phyloP scores from a whole-genome alignment of 306 rosid genomes.

The Malus domestica region ASM211411v1 NC_041791.1:9576001-9576500 shows the following conservation, averaged over 20 bases:
- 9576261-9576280: slow-evolving; percentile 96
- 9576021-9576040: neutral
- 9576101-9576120: slow-evolving; percentile 15
- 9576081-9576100: slow-evolving; percentile 1
- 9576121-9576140: neutral
- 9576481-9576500: slow-evolving; percentile 96
- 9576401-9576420: neutral
- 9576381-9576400: slow-evolving; percentile 1
- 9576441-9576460: slow-evolving; percentile 88
- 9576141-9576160: neutral
- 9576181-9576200: slow-evolving; percentile 80
- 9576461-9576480: slow-evolving; percentile 70
- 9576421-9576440: slow-evolving; percentile 53
- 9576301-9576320: slow-evolving; percentile 61
- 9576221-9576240: slow-evolving; percentile 95
- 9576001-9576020: neutral
- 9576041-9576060: neutral
- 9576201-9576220: slow-evolving; percentile 98
- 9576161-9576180: slow-evolving; percentile 77
- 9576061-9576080: neutral
- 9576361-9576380: neutral
- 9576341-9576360: neutral
- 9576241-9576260: slow-evolving; percentile 90
- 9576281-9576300: slow-evolving; percentile 89
- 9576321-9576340: neutral